phyloP scores from a whole-genome alignment of 2,329 filamentous ascomycete species.

The Amylocarpus encephaloides region DNA sequence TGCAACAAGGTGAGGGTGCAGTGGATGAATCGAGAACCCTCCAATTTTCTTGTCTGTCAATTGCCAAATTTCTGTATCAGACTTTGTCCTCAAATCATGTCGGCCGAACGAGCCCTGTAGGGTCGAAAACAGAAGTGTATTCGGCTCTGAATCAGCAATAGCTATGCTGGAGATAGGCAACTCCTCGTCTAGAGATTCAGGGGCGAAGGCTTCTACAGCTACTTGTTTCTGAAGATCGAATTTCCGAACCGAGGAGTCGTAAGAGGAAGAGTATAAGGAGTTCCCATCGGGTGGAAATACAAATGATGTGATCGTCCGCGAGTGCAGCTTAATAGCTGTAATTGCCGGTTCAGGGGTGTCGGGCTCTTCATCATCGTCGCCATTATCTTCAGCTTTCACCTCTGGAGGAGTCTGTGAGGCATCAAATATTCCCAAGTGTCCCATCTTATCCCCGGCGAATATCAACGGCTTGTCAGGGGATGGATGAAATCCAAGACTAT shows the following conservation, averaged over 20 bases:
- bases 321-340: constrained; percentile 83
- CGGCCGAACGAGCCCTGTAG: constrained; percentile 74
- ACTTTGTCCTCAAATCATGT: constrained; percentile 64
- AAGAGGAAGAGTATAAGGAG: constrained; percentile 76
- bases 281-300: constrained; percentile 69
- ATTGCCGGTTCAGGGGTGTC: constrained; percentile 68
- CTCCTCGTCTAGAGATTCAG: constrained; percentile 61
- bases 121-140: constrained; percentile 81
- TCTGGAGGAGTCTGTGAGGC: constrained; percentile 61
- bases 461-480: constrained; percentile 78
- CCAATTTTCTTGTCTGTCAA: constrained; percentile 92
- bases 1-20: constrained; percentile 73
- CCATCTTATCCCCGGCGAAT: constrained; percentile 91
- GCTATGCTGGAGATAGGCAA: constrained; percentile 80
- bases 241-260: constrained; percentile 86
- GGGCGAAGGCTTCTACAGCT: constrained; percentile 76
- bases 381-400: constrained; percentile 53
- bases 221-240: constrained; percentile 76
- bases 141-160: constrained; percentile 62
- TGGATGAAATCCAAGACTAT: constrained; percentile 83
- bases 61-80: constrained; percentile 60
- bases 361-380: constrained; percentile 59
- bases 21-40: constrained; percentile 79
- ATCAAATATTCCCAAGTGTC: constrained; percentile 85
- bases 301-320: constrained; percentile 80